phyloP scores from a whole-genome alignment of 2,329 filamentous ascomycete genomes.

The Volutella citrinella region DNA sequence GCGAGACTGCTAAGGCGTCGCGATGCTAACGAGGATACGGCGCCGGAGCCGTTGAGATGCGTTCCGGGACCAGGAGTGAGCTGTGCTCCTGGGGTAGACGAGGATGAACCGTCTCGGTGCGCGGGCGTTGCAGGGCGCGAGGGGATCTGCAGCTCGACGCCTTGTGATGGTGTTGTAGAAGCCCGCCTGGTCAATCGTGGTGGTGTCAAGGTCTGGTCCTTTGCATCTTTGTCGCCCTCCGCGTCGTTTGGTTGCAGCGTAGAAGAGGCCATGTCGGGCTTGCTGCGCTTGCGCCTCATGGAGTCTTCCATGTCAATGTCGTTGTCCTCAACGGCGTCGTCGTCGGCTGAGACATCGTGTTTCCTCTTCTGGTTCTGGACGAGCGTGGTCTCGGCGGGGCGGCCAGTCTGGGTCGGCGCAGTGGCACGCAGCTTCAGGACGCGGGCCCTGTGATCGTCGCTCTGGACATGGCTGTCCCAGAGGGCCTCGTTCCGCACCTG shows the following conservation, averaged over 20 bases:
- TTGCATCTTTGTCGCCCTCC: conserved; percentile 17
- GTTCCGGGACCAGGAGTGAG: too few species aligned
- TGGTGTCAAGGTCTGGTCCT: conserved; percentile 32
- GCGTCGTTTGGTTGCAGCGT: conserved; percentile 7
- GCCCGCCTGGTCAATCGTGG: conserved; percentile 43
- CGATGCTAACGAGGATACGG: conserved; percentile 29
- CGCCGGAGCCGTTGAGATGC: too few species aligned
- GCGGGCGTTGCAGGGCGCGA: conserved; percentile 61
- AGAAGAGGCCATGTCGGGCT: conserved; percentile 31
- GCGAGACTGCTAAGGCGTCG: conserved; percentile 23
- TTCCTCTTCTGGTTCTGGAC: conserved; percentile 31
- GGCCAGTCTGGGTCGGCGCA: conserved; percentile 11
- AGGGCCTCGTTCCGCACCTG: conserved; percentile 62
- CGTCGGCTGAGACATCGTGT: conserved; percentile 31
- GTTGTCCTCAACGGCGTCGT: conserved; percentile 20
- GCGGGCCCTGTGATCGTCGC: conserved; percentile 38
- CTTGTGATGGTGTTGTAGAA: conserved; percentile 52
- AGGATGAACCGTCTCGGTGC: conserved; percentile 38
- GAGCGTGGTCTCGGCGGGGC: conserved; percentile 10
- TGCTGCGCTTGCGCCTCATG: conserved; percentile 45
- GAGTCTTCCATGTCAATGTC: conserved; percentile 35
- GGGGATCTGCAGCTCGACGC: conserved; percentile 60
- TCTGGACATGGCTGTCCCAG: conserved; percentile 62
- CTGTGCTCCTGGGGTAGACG: conserved; percentile 39
- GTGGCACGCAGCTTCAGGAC: conserved; percentile 21